Evolutionary conservation across 192 early-diverging fungal species (phyloP).

Genomic region (Entomortierella parvispora): DNA sequence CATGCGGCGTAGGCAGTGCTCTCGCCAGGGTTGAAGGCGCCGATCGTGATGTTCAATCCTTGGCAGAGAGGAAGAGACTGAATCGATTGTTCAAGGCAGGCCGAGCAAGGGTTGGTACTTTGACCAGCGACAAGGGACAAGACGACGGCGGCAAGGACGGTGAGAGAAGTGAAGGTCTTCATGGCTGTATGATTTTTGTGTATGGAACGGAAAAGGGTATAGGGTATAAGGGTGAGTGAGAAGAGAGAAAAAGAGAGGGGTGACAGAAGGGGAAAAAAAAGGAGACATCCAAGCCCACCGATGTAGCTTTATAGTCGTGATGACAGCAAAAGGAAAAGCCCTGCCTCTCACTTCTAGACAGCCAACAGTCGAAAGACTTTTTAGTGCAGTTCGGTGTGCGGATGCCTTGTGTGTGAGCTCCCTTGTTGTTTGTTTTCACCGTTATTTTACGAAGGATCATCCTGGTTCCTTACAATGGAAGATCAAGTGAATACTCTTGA

Average conservation of each 20-base stretch:
- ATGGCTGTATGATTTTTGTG: neutral
- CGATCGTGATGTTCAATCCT: neutral
- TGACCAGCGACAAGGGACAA: conserved; percentile 2
- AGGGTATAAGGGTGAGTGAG: neutral
- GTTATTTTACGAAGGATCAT: too few relatives aligned
- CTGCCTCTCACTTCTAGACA: too few relatives aligned
- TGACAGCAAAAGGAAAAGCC: too few relatives aligned
- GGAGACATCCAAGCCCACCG: neutral
- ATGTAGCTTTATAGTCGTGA: too few relatives aligned
- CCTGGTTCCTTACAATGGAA: too few relatives aligned
- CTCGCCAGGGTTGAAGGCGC: conserved; percentile 1
- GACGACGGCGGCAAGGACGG: neutral
- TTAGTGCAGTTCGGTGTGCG: too few relatives aligned
- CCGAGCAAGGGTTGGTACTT: neutral
- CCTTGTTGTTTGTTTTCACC: too few relatives aligned
- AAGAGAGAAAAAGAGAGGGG: neutral
- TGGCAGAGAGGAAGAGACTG: conserved; percentile 9
- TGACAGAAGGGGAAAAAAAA: neutral
- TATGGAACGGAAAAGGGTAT: neutral
- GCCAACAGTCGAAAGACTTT: too few relatives aligned
- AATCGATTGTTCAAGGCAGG: conserved; percentile 8
- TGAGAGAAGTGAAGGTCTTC: conserved; percentile 7
- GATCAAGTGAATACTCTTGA: too few relatives aligned
- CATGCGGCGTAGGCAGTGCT: conserved; percentile 15
- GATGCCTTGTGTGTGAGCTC: too few relatives aligned